These are phyloP conservation scores for Cladobotryum mycophilum DNA, from an alignment of 2,329 filamentous ascomycete species.

Conservation along the genomic window DNA sequence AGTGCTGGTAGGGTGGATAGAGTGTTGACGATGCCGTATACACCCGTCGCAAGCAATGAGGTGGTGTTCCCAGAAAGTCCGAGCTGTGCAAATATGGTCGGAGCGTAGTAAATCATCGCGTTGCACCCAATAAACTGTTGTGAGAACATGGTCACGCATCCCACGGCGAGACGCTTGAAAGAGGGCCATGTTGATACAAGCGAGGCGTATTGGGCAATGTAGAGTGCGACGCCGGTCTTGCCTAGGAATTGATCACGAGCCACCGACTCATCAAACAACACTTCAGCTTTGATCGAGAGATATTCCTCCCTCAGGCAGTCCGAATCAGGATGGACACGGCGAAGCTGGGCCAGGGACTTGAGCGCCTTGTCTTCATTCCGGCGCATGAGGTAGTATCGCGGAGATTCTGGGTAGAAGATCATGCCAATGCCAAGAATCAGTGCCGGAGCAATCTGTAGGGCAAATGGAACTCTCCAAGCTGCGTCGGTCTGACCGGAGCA, in stretches of 20 bases:
- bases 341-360: conserved; percentile 24
- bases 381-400: conserved; percentile 28
- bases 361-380: conserved; percentile 26
- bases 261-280: conserved; percentile 28
- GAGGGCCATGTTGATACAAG: conserved; percentile 24
- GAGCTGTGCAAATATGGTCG: conserved; percentile 38
- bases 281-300: conserved; percentile 32
- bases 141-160: conserved; percentile 50
- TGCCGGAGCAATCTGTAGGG: conserved; percentile 48
- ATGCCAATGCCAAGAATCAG: conserved; percentile 50
- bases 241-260: conserved; percentile 24
- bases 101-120: conserved; percentile 43
- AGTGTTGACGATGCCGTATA: conserved; percentile 51
- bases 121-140: conserved; percentile 46
- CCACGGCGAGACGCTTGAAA: conserved; percentile 44
- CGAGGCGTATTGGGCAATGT: conserved; percentile 24
- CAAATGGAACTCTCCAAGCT: conserved; percentile 43
- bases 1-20: conserved; percentile 37
- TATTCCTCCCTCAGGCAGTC: conserved; percentile 26
- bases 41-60: conserved; percentile 48
- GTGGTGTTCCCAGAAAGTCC: conserved; percentile 38
- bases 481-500: conserved; percentile 39
- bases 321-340: conserved; percentile 26
- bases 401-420: conserved; percentile 41
- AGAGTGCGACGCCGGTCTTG: conserved; percentile 24